These are phyloP conservation scores for Pythium periplocum DNA, from an alignment of 352 stramenopile species.

Conservation along the genomic window DNA sequence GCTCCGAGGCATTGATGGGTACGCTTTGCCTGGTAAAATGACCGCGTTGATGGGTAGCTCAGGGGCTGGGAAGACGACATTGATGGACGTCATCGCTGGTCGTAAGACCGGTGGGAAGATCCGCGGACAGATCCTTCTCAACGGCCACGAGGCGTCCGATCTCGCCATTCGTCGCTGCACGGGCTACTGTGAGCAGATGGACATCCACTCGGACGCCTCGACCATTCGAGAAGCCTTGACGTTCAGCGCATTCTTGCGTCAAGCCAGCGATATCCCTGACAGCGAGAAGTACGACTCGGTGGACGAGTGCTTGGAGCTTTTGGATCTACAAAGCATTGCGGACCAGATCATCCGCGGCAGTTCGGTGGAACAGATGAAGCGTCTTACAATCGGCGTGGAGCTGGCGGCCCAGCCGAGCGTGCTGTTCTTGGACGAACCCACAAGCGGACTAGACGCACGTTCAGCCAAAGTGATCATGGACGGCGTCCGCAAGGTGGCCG, in stretches of 20 bases:
- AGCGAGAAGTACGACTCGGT: conserved; percentile 15
- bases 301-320: conserved; percentile 67
- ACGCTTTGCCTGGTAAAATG: conserved; percentile 55
- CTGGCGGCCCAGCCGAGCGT: conserved; percentile 71
- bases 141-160: conserved; percentile 41
- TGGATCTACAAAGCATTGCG: conserved; percentile 44
- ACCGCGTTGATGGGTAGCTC: conserved; percentile 77
- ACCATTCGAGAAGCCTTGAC: conserved; percentile 75
- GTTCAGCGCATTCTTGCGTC: conserved; percentile 72
- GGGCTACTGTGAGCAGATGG: conserved; percentile 19
- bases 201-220: conserved; percentile 14
- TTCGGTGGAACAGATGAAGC: conserved; percentile 29
- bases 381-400: conserved; percentile 31
- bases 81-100: conserved; percentile 87
- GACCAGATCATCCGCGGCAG: conserved; percentile 17
- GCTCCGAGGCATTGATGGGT: conserved; percentile 53
- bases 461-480: conserved; percentile 71
- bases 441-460: conserved; percentile 69
- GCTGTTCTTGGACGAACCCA: conserved; percentile 70
- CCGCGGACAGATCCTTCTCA: conserved; percentile 69
- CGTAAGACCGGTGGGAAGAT: conserved; percentile 74
- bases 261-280: conserved; percentile 11
- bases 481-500: conserved; percentile 70
- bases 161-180: conserved; percentile 7
- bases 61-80: conserved; percentile 61